These are phyloP conservation scores for Batrachochytrium dendrobatidis DNA, from an alignment of 371 early-diverging fungal genomes.

Conservation along the genomic window DNA sequence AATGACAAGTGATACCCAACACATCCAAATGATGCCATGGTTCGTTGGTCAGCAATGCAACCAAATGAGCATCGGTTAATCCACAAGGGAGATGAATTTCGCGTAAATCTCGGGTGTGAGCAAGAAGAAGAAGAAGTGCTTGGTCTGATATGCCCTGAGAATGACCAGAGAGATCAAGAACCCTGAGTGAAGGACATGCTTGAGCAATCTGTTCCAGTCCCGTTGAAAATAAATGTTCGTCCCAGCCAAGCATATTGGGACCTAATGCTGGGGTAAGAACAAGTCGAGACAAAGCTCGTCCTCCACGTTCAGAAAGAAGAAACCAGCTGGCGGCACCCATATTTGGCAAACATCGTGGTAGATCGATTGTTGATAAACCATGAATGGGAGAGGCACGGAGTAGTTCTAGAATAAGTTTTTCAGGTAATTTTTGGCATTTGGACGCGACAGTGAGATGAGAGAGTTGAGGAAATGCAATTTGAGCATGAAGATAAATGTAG, in stretches of 20 bases:
- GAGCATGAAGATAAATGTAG: conserved; percentile 1
- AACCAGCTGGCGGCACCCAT: conserved; percentile 10
- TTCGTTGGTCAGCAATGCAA: neutral
- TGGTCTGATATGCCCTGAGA: neutral
- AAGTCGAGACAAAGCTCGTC: neutral
- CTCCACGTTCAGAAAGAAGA: conserved; percentile 8
- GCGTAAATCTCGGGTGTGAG: neutral
- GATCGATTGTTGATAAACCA: conserved; percentile 1
- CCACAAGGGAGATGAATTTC: conserved; percentile 3
- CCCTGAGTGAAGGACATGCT: neutral
- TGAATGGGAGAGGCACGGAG: conserved; percentile 7
- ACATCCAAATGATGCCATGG: conserved; percentile 3
- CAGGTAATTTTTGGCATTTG: conserved; percentile 5
- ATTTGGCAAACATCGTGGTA: conserved; percentile 8
- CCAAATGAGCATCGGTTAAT: conserved; percentile 10
- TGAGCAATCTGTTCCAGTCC: conserved; percentile 8
- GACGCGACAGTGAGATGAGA: conserved; percentile 3
- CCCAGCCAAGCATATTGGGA: conserved; percentile 14
- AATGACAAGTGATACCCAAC: neutral
- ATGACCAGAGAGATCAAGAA: neutral
- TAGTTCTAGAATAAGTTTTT: conserved; percentile 7
- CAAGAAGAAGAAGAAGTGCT: neutral
- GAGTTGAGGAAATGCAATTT: conserved; percentile 1
- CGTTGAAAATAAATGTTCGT: conserved; percentile 1
- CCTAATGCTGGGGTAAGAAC: conserved; percentile 9